Conservation (phyloP, 2,329 filamentous ascomycete species). For the Capronia epimyces region DNA sequence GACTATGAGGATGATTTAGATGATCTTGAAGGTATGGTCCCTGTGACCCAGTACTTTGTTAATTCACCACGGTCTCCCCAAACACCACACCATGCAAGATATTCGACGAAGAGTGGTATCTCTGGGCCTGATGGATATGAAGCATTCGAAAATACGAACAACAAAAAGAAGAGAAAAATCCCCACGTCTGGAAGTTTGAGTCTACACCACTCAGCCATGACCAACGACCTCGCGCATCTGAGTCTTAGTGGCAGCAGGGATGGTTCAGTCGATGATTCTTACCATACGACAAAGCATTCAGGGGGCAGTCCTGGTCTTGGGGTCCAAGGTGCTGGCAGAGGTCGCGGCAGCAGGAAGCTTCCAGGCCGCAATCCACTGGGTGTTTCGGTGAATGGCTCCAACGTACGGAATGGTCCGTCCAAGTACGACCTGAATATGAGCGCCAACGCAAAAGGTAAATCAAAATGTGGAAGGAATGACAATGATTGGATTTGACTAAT, state of each 20-base stretch:
- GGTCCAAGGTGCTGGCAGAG: slow-evolving; percentile 78
- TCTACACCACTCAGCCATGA: slow-evolving; percentile 54
- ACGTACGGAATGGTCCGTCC: slow-evolving; percentile 25
- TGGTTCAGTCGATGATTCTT: slow-evolving; percentile 36
- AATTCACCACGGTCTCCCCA: slow-evolving; percentile 36
- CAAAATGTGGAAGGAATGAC: neutral
- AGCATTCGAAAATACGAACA: slow-evolving; percentile 96
- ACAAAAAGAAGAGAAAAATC: slow-evolving; percentile 99
- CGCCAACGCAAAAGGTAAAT: slow-evolving; percentile 26
- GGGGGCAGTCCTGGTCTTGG: slow-evolving; percentile 50
- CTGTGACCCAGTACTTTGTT: slow-evolving; percentile 40
- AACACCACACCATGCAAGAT: slow-evolving; percentile 31
- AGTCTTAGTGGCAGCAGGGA: slow-evolving; percentile 46
- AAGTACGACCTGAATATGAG: slow-evolving; percentile 28
- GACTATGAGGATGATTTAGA: slow-evolving; percentile 44
- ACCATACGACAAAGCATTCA: slow-evolving; percentile 42
- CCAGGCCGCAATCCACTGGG: slow-evolving; percentile 29
- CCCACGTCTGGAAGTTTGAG: slow-evolving; percentile 73
- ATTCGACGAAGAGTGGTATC: slow-evolving; percentile 47
- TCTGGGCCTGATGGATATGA: slow-evolving; percentile 85
- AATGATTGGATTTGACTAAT: slow-evolving; percentile 6
- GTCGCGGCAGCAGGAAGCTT: slow-evolving; percentile 63
- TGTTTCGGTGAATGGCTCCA: slow-evolving; percentile 30
- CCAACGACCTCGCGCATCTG: slow-evolving; percentile 60
- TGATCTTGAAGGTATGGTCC: slow-evolving; percentile 45